Base-by-base conservation (phyloP, 2,329 filamentous ascomycete species). In the Tetracladium maxilliforme region DNA sequence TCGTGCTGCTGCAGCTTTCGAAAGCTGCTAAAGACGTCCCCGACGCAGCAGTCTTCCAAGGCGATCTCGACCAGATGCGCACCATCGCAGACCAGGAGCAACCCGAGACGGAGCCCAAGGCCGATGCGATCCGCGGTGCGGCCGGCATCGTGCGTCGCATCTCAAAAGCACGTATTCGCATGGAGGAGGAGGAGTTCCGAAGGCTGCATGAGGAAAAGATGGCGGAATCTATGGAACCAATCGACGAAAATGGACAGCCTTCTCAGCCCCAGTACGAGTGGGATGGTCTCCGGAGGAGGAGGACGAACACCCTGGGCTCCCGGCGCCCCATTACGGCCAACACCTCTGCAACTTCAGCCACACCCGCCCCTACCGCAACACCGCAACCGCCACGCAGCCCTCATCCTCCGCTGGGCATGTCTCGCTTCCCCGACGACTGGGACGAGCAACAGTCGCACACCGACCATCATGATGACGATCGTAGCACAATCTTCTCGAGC, bases 21-120 rank as follows among this genome's bases (percentile, higher is more conserved):
- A 95, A 95, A 48, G 94, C 87, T 0, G 82, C 90, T 39, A 98
- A 95, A 46, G 87, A 98, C 43, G 87, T 98, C 1, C 90, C 90
- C 6, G 90, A 95, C 45, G 64, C 83, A 1, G 84, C 86, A 16
- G 74, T 98, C 19, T 93, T 98, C 58, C 73, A 74, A 28, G 90
- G 87, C 22, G 84, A 95, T 43, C 64, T 98, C 25, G 80, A 95
- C 42, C 87, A 98, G 58, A 80, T 95, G 27, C 81, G 90, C 16
- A 92, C 87, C 16, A 90, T 95, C 33, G 87, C 82, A 23, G 82
- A 94, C 41, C 83, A 93, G 43, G 83, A 92, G 46, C 84, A 95
- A 46, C 79, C 86, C n/a, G 90, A 98, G 49, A 78, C 79, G 10
- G 90, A 98, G 41, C 90, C 90, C 26, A 92, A 93, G 45, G 90